Base-by-base conservation (phyloP, 2,329 filamentous ascomycete species). In the Penicillium sp. region DNA sequence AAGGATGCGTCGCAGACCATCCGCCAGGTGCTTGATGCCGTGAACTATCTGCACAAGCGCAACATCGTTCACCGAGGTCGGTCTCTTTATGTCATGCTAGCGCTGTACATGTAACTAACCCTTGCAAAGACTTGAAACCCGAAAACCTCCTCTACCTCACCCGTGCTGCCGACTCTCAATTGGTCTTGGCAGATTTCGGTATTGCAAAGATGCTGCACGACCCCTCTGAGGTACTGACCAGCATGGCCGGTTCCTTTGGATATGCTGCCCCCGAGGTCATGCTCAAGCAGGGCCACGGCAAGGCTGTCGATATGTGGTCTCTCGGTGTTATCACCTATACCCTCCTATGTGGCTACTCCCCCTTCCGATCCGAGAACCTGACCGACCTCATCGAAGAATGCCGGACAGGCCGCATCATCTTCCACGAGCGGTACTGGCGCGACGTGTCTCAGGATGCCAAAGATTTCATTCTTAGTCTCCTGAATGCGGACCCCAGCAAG, bases 241-340 rank as follows among this genome's bases (percentile, higher is more conserved):
- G 90, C 45, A 98, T 98, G 93, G 93, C 93, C 38, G 93, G 93
- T 38, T 97, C 93, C 0, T 97, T 98, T 66, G 93, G 93, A 48
- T 98, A 98, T 64, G 93, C 93, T 19, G 93, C 93, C 2, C 93
- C 93, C 8, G 93, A 98, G 70, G 90, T 98, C 52, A 98, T 98
- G 93, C 78, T 95, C 57, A 96, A 96, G 77, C 84, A 88, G 65
- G 93, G 93, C 19, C 94, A 98, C 68, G 93, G 93, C 67, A 98
- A 97, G 72, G 88, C 93, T 4, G 93, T 97, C 31, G 93, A 98
- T 67, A 95, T 98, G 88, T 98, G 93, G 93, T 97, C 93, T 3
- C 80, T 98, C 72, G 93, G 93, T 55, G 93, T 98, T 64, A 98
- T 98, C 64, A 97, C 93, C 37, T 98, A 98, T 73, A 98, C 93